phyloP scores from a whole-genome alignment of 106 monocot species.

The Amphibolis antarctica region DNA sequence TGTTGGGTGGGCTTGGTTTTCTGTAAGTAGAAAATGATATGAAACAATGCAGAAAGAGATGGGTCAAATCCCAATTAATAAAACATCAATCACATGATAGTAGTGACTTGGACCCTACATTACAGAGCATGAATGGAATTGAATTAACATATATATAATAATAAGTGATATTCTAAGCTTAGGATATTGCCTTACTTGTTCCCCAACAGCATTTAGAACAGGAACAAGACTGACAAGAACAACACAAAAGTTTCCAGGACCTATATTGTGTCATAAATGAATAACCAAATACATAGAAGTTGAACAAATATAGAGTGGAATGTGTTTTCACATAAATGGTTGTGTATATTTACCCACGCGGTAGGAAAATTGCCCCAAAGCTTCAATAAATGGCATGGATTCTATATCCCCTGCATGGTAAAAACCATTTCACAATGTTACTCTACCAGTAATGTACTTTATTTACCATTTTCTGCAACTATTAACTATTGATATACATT shows the following conservation, averaged over 20 bases:
- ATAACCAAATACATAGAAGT: background rate
- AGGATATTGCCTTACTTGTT: slow-evolving; percentile 3
- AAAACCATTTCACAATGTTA: background rate
- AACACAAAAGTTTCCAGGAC: slow-evolving; percentile 76
- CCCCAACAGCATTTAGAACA: slow-evolving; percentile 71
- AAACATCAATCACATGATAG: too few species aligned
- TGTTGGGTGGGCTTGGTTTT: slow-evolving; percentile 79
- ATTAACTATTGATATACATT: too few species aligned
- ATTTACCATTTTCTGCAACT: too few species aligned
- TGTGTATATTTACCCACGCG: slow-evolving; percentile 46
- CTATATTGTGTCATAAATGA: slow-evolving; percentile 18
- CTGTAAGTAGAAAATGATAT: slow-evolving; percentile 15
- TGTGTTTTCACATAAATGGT: too few species aligned
- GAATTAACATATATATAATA: background rate
- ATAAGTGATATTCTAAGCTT: background rate
- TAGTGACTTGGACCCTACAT: background rate
- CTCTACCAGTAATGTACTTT: too few species aligned
- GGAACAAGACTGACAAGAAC: slow-evolving; percentile 96
- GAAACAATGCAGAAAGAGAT: too few species aligned
- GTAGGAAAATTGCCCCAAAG: slow-evolving; percentile 74
- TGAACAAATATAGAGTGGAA: background rate
- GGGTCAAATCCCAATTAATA: too few species aligned
- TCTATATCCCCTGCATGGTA: slow-evolving; percentile 72
- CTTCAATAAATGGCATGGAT: slow-evolving; percentile 82
- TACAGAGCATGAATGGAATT: background rate